Percentiles rank a stretch among this genome's conserved stretches.
Evolutionary conservation across 2,329 filamentous ascomycete species (phyloP).

Genomic region (Penicillium griseofulvum): DNA sequence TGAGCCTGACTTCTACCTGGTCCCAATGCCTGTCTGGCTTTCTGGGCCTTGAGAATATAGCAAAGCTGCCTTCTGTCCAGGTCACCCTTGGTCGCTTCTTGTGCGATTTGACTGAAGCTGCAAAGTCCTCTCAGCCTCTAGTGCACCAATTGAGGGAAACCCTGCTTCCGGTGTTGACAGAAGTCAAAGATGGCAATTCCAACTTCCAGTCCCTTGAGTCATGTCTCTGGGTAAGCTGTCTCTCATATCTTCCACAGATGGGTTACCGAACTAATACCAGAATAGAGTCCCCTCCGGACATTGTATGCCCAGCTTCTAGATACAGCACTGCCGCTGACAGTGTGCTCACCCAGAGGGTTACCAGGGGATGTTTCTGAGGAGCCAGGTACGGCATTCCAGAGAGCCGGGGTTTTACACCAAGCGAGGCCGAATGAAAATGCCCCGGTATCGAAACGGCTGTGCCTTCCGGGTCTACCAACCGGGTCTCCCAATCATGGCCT

Average conservation of each 20-base stretch:
- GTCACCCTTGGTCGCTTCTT: constrained; percentile 29
- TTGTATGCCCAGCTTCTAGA: constrained; percentile 14
- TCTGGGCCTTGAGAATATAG: constrained; percentile 24
- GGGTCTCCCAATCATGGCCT: constrained; percentile 31
- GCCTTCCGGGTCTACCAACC: constrained; percentile 34
- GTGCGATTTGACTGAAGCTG: constrained; percentile 23
- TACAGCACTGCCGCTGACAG: not conserved
- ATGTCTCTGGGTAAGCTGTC: constrained; percentile 33
- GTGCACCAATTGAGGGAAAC: constrained; percentile 25
- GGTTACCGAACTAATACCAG: constrained; percentile 14
- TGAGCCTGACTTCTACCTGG: constrained; percentile 29
- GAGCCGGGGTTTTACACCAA: constrained; percentile 4
- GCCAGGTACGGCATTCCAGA: constrained; percentile 7
- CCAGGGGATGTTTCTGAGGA: not conserved
- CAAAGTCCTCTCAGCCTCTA: constrained; percentile 18
- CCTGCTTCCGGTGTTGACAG: constrained; percentile 26
- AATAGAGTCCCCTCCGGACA: constrained; percentile 25
- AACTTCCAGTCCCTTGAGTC: constrained; percentile 24
- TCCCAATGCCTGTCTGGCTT: constrained; percentile 34
- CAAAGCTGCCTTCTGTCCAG: constrained; percentile 29
- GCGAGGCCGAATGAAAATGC: constrained; percentile 18
- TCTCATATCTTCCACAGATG: not conserved
- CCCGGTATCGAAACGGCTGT: constrained; percentile 35
- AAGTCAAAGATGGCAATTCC: constrained; percentile 21
- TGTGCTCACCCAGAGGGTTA: not conserved